Conservation (phyloP, 164 flowering plant genomes). For the Umbellularia californica region DNA sequence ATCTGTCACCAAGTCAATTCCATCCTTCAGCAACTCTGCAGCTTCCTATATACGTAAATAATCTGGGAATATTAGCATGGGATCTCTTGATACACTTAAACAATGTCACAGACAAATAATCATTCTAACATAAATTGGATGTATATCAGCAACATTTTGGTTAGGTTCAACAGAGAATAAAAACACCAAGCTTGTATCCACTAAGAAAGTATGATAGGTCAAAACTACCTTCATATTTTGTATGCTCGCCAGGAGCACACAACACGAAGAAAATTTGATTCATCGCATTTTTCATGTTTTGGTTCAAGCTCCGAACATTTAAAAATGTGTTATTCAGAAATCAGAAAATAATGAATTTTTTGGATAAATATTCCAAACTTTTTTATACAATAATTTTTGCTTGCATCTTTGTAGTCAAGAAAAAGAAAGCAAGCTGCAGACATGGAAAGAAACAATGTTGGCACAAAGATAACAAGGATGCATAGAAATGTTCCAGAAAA, state of each 20-base stretch:
- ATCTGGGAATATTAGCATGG: conserved; percentile 8
- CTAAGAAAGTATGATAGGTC: no score
- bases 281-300: not conserved
- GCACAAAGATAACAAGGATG: not conserved
- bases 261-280: not conserved
- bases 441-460: not conserved
- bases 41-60: conserved; percentile 54
- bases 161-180: no score
- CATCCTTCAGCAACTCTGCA: conserved; percentile 73
- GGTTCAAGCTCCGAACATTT: not conserved
- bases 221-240: no score
- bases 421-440: not conserved
- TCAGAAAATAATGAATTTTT: not conserved
- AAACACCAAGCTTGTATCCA: no score
- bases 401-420: not conserved
- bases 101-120: no score
- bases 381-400: not conserved
- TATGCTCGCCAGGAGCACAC: not conserved
- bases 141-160: no score
- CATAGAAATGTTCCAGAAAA: not conserved
- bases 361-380: not conserved
- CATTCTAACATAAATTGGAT: no score
- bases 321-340: not conserved
- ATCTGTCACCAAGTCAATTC: conserved; percentile 77
- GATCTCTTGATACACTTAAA: not conserved